Base-by-base conservation (phyloP, 306 rosid genomes). In the Quercus alba region DNA sequence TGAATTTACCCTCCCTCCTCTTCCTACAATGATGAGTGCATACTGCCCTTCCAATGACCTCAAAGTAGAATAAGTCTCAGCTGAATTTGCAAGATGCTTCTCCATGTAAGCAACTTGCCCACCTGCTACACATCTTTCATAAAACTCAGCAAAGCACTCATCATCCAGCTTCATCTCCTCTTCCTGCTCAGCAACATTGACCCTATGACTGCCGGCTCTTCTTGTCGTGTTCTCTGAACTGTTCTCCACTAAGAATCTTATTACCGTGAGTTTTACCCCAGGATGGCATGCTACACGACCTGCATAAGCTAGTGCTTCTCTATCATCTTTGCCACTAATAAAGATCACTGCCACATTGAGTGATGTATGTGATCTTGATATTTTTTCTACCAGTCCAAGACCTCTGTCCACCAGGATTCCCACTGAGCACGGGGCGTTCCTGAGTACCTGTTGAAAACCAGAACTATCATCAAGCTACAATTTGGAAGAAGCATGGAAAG, bases 341-440 rank as follows among this genome's bases (percentile, higher is more conserved):
- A 93, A 95, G 72, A 93, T 82, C 31, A 87, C 90, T 1, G 94
- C 98, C 31, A 93, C 90, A n/a, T 87, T 84, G 44, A 86, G 20
- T 49, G 90, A 73, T 59, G 56, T 70, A 26, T 75, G 52, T 3
- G 91, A 51, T 75, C 82, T 83, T 25, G 92, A 82, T 54, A 93
- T 84, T 49, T 85, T 94, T 23, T 75, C 89, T 1, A 87, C 81
- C 72, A 88, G 49, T 66, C 99, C 96, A n/a, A 95, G 78, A 56
- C 99, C 99, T 83, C 98, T 88, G 86, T 93, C 96, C 78, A 95
- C 97, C 3, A 95, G 90, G 80, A 95, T 91, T 52, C 97, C 99
- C 59, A 95, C 97, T 0, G 99, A 89, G 78, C 99, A 93, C 8
- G 97, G 94, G 54, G 98, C 93, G 75, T 76, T 87, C 79, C 81